Evolutionary conservation across 257 asterid species (phyloP), one percentile per base, ranked within the genome.

Genomic region (Solanum bulbocastanum): DNA sequence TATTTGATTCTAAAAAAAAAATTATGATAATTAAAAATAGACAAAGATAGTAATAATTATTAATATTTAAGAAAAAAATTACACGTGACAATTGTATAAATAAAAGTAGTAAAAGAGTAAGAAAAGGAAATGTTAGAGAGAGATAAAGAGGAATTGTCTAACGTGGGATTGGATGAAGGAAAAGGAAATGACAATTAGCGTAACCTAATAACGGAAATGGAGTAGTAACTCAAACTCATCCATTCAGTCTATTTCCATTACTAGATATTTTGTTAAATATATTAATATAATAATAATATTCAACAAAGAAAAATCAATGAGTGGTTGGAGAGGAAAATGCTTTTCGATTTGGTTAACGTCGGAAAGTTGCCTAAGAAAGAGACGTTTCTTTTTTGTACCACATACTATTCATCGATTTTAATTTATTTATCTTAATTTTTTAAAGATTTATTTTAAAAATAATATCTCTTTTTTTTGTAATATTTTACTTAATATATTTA

Each of bases 261-360:
- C 15, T 90, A 72, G 92, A 18, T 66, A 68, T 83, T 69, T 40
- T 44, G 23, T 9, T 35, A 35, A 79, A 35, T 44, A 49, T 36
- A 72, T 13, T 30, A 72, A 72, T 71, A 73, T 72, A 68, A 35
- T 33, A 33, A 68, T 12, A 78, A 79, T 81, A 79, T 46, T 79
- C 66, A 44, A 23, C 9, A 83, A 6, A 52, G 23, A 23, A 12
- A 74, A 52, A 25, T 78, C 35, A 65, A 72, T 18, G 68, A 85
- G 25, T 85, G 81, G 42, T 30, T 58, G 39, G 52, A 56, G 62
- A 76, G 35, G 42, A 39, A 74, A 40, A 66, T 87, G 88, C 90
- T 89, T 90, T 90, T 90, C 90, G 91, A 90, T 90, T 90, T 89
- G 88, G 91, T 83, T 90, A 90, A 90, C 92, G 91, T 90, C 90